Base-by-base conservation (phyloP, 2,329 filamentous ascomycete genomes). In the Epicoccum nigrum region DNA sequence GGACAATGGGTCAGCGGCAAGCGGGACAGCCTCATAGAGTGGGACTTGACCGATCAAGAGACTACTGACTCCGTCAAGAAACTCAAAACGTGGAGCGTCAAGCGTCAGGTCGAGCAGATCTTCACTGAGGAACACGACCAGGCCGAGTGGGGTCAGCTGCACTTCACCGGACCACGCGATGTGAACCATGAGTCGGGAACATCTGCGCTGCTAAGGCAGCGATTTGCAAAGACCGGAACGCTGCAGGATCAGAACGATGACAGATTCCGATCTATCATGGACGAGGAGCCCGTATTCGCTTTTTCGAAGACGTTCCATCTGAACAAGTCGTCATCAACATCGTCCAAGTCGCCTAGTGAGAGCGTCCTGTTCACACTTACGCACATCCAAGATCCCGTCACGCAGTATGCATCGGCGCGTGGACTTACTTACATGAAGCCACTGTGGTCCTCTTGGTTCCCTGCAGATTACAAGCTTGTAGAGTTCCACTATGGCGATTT, bases 1-100 rank as follows among this genome's bases (percentile, higher is more conserved):
- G 77, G 77, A 27, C 86, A 92, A 67, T 96, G 90, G 90, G 87
- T 91, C 53, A 94, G 87, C 64, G 90, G 90, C 15, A 82, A 92
- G 58, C 78, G 85, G 41, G 84, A 81, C 27, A 89, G 82, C 60
- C 77, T 81, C 45, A 88, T 95, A 47, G 78, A 82, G 51, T 95
- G 91, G 91, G 77, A 82, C 8, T 75, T 91, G 8, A 56, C 54
- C 40, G 75, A 78, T 45, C 74, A 81, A 45, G 66, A 77, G 7
- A 63, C 74, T 35, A 72, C 75, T 3, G 70, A 75, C 62, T 50
- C 60, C 11, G 42, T 59, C 25, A 52, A 70, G 40, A 65, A 69
- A 8, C 71, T 89, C 51, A 88, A 89, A 75, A 86, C 85, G 1
- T 90, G 86, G 86, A 83, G 79, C 54, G 77, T 90, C 23, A 79